Percentiles rank a stretch among this genome's conserved stretches.
Conservation (phyloP, 495 filamentous ascomycete species). For the Penicillium alfredii region DNA sequence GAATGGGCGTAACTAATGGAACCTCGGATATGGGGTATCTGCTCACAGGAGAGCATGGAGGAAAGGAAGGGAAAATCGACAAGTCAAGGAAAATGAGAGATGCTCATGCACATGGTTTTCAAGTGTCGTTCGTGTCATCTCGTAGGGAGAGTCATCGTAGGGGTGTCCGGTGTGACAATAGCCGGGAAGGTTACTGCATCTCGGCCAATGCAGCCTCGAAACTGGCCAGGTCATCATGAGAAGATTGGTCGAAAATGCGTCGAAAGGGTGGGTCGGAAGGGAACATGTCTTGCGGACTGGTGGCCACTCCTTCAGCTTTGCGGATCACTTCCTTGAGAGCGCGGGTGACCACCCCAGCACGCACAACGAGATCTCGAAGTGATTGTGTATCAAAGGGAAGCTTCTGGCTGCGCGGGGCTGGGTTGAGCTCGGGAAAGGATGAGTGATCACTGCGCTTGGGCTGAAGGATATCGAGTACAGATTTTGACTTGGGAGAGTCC, state of each 20-base stretch:
- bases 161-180: too few species aligned
- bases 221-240: conserved; percentile 28
- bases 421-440: conserved; percentile 32
- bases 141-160: too few species aligned
- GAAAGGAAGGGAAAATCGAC: too few species aligned
- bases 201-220: conserved; percentile 29
- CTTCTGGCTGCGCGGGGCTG: conserved; percentile 55
- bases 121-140: conserved; percentile 18
- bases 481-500: conserved; percentile 61
- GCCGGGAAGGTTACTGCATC: conserved; percentile 16
- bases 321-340: conserved; percentile 70
- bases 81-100: too few species aligned
- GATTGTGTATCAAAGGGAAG: conserved; percentile 90
- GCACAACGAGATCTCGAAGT: conserved; percentile 77
- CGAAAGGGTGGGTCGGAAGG: conserved; percentile 39
- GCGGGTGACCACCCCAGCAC: conserved; percentile 70
- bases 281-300: conserved; percentile 45
- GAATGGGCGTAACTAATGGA: too few species aligned
- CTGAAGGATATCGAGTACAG: conserved; percentile 79
- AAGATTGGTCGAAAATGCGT: conserved; percentile 40
- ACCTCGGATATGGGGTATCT: too few species aligned
- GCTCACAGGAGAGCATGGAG: neutral
- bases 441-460: conserved; percentile 54
- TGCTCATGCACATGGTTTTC: conserved; percentile 12
- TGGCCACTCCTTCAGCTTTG: conserved; percentile 66